These are phyloP conservation scores for Tetradesmus obliquus DNA, from an alignment of 139 green algal genomes.

Conservation along the genomic window DNA sequence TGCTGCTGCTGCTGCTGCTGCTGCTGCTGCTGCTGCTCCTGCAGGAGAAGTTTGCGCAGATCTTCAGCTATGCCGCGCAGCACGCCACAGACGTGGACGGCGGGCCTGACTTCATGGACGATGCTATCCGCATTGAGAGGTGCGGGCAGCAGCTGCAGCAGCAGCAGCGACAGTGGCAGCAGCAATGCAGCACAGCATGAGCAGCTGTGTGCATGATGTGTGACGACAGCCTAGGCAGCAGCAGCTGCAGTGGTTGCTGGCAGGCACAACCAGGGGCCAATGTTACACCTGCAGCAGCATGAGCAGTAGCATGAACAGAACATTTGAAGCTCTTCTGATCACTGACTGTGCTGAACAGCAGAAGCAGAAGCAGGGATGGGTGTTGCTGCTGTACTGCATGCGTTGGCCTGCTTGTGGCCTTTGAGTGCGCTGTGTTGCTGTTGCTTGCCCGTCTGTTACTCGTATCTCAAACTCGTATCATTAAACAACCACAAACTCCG, in stretches of 20 bases:
- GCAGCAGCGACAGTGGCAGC: neutral
- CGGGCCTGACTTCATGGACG: conserved; percentile 74
- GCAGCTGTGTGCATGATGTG: neutral
- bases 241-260: neutral
- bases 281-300: neutral
- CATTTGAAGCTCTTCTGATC: neutral
- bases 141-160: conserved; percentile 56
- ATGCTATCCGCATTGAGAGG: conserved; percentile 87
- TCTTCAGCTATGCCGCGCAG: conserved; percentile 68
- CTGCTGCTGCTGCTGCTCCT: neutral
- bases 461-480: too few relatives aligned
- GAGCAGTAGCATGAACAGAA: neutral
- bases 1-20: neutral
- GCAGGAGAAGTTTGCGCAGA: conserved; percentile 41
- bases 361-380: neutral
- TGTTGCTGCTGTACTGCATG: neutral
- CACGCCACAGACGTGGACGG: conserved; percentile 7
- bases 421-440: neutral
- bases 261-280: neutral
- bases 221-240: neutral
- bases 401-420: neutral
- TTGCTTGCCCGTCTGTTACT: too few relatives aligned
- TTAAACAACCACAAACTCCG: too few relatives aligned
- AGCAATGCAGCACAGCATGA: neutral
- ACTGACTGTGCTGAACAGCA: neutral